Percentiles rank a stretch among this genome's conserved stretches.
Conservation (phyloP, 2,329 filamentous ascomycete species). For the Botrytis galanthina region DNA sequence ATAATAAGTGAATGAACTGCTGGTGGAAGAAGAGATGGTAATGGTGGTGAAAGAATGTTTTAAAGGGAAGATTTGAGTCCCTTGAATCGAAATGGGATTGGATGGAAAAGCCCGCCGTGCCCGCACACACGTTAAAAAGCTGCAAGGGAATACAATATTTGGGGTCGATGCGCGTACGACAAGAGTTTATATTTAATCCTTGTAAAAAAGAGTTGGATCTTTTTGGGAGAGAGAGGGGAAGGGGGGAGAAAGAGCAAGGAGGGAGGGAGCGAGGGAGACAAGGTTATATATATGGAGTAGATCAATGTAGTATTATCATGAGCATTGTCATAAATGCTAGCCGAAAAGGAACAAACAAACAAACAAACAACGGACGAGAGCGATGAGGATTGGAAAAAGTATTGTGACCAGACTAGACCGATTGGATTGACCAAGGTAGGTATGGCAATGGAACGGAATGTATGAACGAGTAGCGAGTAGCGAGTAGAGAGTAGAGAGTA, state of each 20-base stretch:
- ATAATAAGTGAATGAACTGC: background rate
- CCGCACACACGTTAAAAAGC: background rate
- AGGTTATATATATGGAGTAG: background rate
- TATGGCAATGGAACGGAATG: background rate
- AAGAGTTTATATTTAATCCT: background rate
- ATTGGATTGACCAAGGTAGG: background rate
- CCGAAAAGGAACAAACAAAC: background rate
- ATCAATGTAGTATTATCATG: background rate
- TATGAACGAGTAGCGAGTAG: background rate
- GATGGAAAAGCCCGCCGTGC: background rate
- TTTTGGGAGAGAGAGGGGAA: background rate
- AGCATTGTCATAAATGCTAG: background rate
- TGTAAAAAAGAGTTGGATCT: background rate
- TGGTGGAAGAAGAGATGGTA: background rate
- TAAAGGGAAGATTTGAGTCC: background rate
- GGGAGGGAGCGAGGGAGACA: background rate
- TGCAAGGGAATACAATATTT: conserved; percentile 10
- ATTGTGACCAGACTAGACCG: background rate
- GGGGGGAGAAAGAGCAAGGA: background rate
- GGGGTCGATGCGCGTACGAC: conserved; percentile 11
- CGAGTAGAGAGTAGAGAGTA: background rate
- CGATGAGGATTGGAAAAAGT: background rate
- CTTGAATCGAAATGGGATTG: background rate
- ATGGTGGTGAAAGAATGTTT: conserved; percentile 1
- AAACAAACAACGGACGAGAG: background rate